Evolutionary conservation across 2,329 filamentous ascomycete species (phyloP).

Genomic region (Trichoderma atroviride): DNA sequence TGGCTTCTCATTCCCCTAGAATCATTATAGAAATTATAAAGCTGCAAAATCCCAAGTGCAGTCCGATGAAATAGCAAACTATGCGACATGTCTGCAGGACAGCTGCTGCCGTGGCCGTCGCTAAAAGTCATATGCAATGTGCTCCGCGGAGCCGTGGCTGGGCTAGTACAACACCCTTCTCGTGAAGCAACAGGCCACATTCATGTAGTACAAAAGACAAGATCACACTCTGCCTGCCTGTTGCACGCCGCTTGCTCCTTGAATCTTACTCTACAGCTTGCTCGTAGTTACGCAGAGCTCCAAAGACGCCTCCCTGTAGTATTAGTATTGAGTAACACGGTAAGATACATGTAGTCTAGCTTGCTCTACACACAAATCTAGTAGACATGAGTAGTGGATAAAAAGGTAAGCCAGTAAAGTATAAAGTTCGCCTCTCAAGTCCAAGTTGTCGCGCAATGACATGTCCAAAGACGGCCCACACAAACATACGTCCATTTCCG

Average conservation of each 20-base stretch:
- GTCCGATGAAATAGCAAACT: neutral
- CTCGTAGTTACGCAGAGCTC: neutral
- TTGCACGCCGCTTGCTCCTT: neutral
- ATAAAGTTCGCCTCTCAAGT: neutral
- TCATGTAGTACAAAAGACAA: neutral
- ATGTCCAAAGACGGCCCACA: neutral
- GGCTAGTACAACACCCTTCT: neutral
- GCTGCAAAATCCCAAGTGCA: too few relatives aligned
- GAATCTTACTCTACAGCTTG: neutral
- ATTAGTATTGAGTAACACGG: neutral
- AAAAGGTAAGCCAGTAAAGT: too few relatives aligned
- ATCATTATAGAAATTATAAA: neutral
- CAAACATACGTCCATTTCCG: neutral
- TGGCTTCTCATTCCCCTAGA: too few relatives aligned
- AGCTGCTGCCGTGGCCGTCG: slow-evolving; percentile 6
- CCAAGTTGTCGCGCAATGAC: neutral
- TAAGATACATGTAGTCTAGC: neutral
- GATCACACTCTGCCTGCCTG: neutral
- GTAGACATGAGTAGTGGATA: too few relatives aligned
- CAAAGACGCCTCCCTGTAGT: neutral
- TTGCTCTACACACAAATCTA: neutral
- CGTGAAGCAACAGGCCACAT: neutral
- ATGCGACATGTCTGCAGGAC: neutral
- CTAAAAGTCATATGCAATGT: neutral
- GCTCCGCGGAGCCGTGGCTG: neutral